These are phyloP conservation scores for Ramichloridium luteum DNA, from an alignment of 2,329 filamentous ascomycete species.

Conservation along the genomic window DNA sequence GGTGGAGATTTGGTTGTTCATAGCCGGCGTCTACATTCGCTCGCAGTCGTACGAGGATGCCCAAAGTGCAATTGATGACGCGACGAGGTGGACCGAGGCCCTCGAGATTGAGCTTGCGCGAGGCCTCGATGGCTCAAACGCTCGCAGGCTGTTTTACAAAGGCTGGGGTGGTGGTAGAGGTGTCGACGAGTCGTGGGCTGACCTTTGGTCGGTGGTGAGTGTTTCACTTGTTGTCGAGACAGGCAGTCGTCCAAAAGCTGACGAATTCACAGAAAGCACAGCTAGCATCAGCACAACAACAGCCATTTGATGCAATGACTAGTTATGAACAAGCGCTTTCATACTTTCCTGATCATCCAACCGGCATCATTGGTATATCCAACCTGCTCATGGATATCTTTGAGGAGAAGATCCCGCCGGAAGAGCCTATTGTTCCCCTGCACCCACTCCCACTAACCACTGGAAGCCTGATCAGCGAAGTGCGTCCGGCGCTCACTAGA, in stretches of 20 bases:
- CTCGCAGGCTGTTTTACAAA: conserved; percentile 48
- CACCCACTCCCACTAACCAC: conserved; percentile 17
- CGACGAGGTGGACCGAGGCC: conserved; percentile 57
- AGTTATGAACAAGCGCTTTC: conserved; percentile 74
- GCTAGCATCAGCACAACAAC: conserved; percentile 49
- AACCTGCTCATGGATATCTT: conserved; percentile 81
- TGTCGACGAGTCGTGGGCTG: conserved; percentile 72
- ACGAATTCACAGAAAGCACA: conserved; percentile 47
- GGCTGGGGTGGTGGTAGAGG: conserved; percentile 73
- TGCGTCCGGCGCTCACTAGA: conserved; percentile 9
- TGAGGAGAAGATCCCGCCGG: conserved; percentile 46
- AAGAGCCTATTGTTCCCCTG: conserved; percentile 38
- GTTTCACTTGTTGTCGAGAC: conserved; percentile 1
- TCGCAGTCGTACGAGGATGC: conserved; percentile 71
- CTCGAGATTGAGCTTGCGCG: conserved; percentile 54
- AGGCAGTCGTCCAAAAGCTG: conserved; percentile 9
- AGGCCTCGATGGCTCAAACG: conserved; percentile 47
- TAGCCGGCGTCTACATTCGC: conserved; percentile 75
- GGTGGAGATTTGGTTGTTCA: conserved; percentile 77
- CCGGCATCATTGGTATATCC: conserved; percentile 69
- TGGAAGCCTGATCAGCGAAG: conserved; percentile 14
- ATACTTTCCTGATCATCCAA: conserved; percentile 66
- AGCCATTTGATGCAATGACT: conserved; percentile 56
- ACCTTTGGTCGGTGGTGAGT: conserved; percentile 69
- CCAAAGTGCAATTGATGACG: conserved; percentile 68